These are phyloP conservation scores for Penicillium sp. DNA, from an alignment of 2,329 filamentous ascomycete genomes.

Conservation along the genomic window DNA sequence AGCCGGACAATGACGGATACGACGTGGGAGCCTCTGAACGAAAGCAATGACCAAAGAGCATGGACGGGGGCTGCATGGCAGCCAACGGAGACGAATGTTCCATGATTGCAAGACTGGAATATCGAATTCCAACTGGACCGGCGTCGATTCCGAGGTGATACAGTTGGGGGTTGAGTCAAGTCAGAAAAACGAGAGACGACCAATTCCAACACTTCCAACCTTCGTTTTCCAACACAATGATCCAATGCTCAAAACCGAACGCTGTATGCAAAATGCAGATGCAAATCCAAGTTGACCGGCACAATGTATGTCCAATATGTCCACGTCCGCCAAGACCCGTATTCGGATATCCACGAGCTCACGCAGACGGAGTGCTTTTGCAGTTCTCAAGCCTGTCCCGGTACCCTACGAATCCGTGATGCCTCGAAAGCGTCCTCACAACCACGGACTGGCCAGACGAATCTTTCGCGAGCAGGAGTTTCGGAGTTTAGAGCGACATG, in stretches of 20 bases:
- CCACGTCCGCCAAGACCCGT: neutral
- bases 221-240: neutral
- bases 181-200: neutral
- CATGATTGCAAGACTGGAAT: conserved; percentile 55
- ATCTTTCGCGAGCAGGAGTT: conserved; percentile 18
- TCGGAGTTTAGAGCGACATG: conserved; percentile 33
- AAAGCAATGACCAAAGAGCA: conserved; percentile 65
- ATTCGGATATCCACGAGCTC: neutral
- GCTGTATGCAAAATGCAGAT: neutral
- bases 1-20: conserved; percentile 56
- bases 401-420: conserved; percentile 3
- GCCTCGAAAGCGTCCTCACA: conserved; percentile 20
- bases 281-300: neutral
- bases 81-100: conserved; percentile 92
- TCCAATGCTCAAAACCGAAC: neutral
- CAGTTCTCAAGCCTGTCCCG: neutral
- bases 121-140: conserved; percentile 16
- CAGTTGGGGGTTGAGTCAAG: conserved; percentile 4
- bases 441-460: conserved; percentile 17
- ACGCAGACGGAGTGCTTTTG: neutral
- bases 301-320: neutral
- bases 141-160: conserved; percentile 12
- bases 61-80: conserved; percentile 77
- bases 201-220: neutral
- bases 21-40: conserved; percentile 57